phyloP scores from a whole-genome alignment of 108 stramenopile species.

The Schizochytrium sp. region DNA sequence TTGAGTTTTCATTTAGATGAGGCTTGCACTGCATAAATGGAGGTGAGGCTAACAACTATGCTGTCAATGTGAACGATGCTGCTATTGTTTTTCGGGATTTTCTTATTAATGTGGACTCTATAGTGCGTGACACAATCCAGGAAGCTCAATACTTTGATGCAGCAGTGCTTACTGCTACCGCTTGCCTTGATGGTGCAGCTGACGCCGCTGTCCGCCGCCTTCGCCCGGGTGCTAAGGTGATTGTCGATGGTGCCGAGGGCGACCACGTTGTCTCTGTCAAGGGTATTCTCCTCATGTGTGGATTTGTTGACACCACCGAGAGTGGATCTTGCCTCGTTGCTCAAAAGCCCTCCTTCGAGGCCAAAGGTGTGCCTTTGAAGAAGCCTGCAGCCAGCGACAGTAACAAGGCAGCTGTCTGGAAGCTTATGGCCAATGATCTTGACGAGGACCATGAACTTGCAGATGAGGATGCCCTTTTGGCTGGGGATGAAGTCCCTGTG shows the following conservation, averaged over 20 bases:
- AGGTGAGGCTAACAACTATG: too few species aligned
- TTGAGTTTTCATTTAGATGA: too few species aligned
- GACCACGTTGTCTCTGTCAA: not conserved
- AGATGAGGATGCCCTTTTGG: conserved; percentile 73
- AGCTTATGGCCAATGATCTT: conserved; percentile 47
- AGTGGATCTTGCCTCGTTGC: not conserved
- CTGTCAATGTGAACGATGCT: too few species aligned
- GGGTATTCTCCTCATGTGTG: conserved; percentile 36
- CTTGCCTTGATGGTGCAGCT: conserved; percentile 33
- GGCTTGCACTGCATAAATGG: too few species aligned
- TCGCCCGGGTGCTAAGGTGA: not conserved
- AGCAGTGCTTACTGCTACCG: not conserved
- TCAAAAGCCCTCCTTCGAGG: conserved; percentile 44
- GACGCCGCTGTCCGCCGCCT: conserved; percentile 13
- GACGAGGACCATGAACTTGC: conserved; percentile 69
- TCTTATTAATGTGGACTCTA: too few species aligned
- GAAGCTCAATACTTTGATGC: conserved; percentile 43
- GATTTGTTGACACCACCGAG: not conserved
- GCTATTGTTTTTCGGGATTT: not conserved
- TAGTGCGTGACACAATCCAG: conserved; percentile 14
- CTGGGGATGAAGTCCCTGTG: conserved; percentile 5
- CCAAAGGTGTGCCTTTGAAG: conserved; percentile 8
- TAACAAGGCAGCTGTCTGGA: not conserved
- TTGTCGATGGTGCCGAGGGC: conserved; percentile 19
- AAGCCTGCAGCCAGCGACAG: not conserved